These are phyloP conservation scores for Microbotryum saponariae DNA, from an alignment of 1,284 basidiomycete species.

Conservation along the genomic window DNA sequence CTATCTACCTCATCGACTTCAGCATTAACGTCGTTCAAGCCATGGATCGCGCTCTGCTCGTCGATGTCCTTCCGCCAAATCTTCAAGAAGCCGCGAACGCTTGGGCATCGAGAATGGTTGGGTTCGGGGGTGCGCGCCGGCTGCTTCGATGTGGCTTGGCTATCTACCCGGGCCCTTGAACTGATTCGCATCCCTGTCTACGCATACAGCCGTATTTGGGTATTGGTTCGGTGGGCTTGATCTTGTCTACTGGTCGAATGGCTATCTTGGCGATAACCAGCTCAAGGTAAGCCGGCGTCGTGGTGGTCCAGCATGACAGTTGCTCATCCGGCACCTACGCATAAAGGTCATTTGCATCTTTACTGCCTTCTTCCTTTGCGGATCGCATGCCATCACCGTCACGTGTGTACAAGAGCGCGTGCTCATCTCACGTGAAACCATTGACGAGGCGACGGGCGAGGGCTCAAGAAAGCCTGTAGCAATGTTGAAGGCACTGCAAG, in stretches of 20 bases:
- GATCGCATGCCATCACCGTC: conserved; percentile 52
- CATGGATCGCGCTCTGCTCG: conserved; percentile 69
- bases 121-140: conserved; percentile 19
- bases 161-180: not conserved
- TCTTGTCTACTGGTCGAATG: conserved; percentile 24
- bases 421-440: conserved; percentile 45
- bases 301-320: not conserved
- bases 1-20: conserved; percentile 88
- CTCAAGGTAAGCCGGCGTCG: conserved; percentile 47
- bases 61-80: conserved; percentile 53
- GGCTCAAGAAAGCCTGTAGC: not conserved
- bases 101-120: conserved; percentile 83
- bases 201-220: conserved; percentile 25
- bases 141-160: not conserved
- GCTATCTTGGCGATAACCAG: conserved; percentile 64
- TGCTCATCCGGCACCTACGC: not conserved
- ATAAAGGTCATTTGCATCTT: conserved; percentile 49
- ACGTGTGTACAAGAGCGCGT: conserved; percentile 68
- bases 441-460: not conserved
- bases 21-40: conserved; percentile 87
- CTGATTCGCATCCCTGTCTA: not conserved
- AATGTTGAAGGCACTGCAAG: conserved; percentile 38
- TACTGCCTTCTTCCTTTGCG: conserved; percentile 45
- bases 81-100: conserved; percentile 83
- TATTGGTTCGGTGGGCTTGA: conserved; percentile 34